Base-by-base conservation (phyloP, 208 protist genomes). In the Trypanosomatidae sp. region DNA sequence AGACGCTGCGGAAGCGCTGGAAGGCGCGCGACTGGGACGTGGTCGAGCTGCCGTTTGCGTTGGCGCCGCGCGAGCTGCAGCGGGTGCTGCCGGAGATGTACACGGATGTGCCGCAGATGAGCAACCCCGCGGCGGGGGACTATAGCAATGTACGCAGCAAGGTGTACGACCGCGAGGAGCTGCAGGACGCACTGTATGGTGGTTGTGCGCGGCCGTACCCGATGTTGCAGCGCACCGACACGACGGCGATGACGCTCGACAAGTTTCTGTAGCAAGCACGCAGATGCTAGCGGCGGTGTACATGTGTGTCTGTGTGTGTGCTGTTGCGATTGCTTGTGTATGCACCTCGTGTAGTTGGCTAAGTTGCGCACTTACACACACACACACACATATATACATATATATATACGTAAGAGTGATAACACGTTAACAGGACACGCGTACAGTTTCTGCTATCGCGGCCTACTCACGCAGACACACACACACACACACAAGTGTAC, bases 1-100 rank as follows among this genome's bases (percentile, higher is more conserved):
- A 89, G 48, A 76, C 82, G 23, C 58, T 90, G 49, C 76, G 86
- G 19, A 85, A 86, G 60, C 48, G 56, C n/a, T 94, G 86, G 86
- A 94, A 91, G 58, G 53, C 61, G 28, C 61, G 86, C 0, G 86
- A 94, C 47, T 94, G 78, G 75, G 72, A 86, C 15, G 79, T 94
- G 35, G 62, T 91, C 24, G 81, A 94, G 63, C 47, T 94, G 48
- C 86, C 86, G 0, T 94, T 87, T 38, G 54, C 56, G 10, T 30
- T 82, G 15, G 86, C 81, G 1, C 86, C 86, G n/a, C n/a, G 20
- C 24, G 71, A 76, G 54, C 49, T 88, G 58, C 86, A 78, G 43
- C 71, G 78, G 6, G 86, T 94, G 0, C 57, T 94, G n/a, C 86
- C 86, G 23, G 81, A 94, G 49, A 45, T 76, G 52, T 84, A 94